Conservation (phyloP, 106 monocot genomes). For the Amphibolis antarctica region DNA sequence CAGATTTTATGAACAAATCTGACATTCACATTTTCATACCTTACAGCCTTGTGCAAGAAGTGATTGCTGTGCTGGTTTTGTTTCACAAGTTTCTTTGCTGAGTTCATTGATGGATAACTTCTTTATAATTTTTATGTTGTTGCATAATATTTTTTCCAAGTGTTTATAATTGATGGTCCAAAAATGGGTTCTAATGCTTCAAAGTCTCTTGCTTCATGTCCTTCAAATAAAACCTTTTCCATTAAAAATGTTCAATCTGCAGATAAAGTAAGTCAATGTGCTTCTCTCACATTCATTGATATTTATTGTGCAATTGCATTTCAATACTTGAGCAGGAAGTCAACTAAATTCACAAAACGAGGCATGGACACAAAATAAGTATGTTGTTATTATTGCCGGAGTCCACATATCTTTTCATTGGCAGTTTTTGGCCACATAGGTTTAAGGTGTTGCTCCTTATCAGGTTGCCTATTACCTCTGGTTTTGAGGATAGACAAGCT, state of each 20-base stretch:
- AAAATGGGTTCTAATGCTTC: not conserved
- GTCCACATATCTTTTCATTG: not conserved
- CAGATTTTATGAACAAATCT: too few relatives aligned
- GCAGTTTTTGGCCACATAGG: not conserved
- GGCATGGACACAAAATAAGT: conserved; percentile 10
- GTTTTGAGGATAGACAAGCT: conserved; percentile 7
- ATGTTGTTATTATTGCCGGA: not conserved
- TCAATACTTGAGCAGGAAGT: conserved; percentile 4
- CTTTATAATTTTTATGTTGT: not conserved
- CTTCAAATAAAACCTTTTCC: not conserved
- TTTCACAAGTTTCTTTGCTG: not conserved
- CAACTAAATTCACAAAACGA: conserved; percentile 17
- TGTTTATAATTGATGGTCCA: not conserved
- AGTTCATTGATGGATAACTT: not conserved
- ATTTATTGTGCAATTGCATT: conserved; percentile 2
- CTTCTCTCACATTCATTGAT: not conserved
- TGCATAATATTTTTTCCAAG: not conserved
- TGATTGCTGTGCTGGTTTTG: not conserved
- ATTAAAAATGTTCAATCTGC: not conserved
- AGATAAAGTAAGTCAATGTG: conserved; percentile 3
- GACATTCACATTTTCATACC: too few relatives aligned
- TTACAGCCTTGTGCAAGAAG: not conserved
- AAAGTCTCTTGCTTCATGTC: conserved; percentile 1
- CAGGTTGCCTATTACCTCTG: conserved; percentile 16
- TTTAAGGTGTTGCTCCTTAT: not conserved